Conservation (phyloP, 2,329 filamentous ascomycete species). For the Coniella lustricola region DNA sequence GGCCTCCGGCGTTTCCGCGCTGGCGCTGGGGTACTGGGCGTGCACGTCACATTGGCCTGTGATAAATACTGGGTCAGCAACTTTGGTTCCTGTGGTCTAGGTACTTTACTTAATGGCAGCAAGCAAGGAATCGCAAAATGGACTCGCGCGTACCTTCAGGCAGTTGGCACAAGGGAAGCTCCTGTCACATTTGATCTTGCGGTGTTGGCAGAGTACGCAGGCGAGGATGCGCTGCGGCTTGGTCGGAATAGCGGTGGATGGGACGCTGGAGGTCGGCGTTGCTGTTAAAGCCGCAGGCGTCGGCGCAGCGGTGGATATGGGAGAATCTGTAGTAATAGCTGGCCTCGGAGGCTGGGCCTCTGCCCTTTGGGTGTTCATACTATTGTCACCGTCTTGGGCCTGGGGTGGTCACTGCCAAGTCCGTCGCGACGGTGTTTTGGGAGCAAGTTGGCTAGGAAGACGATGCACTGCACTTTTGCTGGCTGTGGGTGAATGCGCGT, state of each 20-base stretch:
- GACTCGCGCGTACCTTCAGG: constrained; percentile 41
- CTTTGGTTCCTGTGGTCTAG: neutral
- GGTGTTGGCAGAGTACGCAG: constrained; percentile 52
- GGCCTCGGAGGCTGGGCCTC: neutral
- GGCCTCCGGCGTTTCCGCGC: constrained; percentile 52
- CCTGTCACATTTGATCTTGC: constrained; percentile 57
- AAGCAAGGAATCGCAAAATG: neutral
- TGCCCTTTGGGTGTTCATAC: constrained; percentile 6
- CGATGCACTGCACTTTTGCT: too few species aligned
- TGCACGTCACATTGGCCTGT: constrained; percentile 53
- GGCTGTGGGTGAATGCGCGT: too few species aligned
- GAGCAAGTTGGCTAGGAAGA: too few species aligned
- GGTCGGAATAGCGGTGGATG: constrained; percentile 1
- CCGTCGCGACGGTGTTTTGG: too few species aligned
- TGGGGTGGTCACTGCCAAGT: too few species aligned
- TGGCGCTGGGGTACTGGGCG: constrained; percentile 52
- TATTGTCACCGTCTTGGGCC: neutral
- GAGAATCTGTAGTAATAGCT: neutral
- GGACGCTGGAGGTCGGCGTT: neutral
- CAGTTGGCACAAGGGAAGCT: constrained; percentile 54
- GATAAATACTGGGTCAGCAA: neutral
- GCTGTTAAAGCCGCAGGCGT: neutral
- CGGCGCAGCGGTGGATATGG: constrained; percentile 2
- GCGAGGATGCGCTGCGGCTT: constrained; percentile 43
- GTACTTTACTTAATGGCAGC: too few species aligned